Evolutionary conservation across 2,329 filamentous ascomycete genomes (phyloP).

Genomic region (Colletotrichum viniferum): DNA sequence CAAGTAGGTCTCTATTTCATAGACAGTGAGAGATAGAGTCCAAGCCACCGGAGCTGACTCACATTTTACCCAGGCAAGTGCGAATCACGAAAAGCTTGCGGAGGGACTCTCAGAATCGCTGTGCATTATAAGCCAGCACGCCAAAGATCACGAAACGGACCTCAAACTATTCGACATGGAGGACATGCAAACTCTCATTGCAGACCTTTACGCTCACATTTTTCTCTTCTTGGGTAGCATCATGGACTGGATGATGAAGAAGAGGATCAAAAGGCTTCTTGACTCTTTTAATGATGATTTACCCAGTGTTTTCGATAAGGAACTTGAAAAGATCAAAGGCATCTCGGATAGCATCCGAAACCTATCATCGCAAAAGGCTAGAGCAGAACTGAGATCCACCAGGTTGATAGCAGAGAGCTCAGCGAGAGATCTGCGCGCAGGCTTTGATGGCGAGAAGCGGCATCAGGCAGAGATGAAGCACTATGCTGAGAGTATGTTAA

Average conservation of each 20-base stretch:
- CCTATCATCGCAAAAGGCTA: slow-evolving; percentile 2
- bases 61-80: no score
- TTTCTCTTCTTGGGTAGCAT: slow-evolving; percentile 25
- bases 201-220: slow-evolving; percentile 28
- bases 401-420: not conserved
- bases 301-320: not conserved
- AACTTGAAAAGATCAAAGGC: slow-evolving; percentile 18
- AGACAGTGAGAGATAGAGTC: no score
- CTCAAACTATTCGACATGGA: slow-evolving; percentile 15
- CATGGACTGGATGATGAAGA: slow-evolving; percentile 27
- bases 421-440: slow-evolving; percentile 5
- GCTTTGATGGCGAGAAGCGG: slow-evolving; percentile 3
- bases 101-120: no score
- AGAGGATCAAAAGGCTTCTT: slow-evolving; percentile 10
- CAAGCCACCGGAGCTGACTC: no score
- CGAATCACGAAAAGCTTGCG: no score
- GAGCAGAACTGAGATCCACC: slow-evolving; percentile 17
- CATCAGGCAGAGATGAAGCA: not conserved
- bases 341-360: slow-evolving; percentile 5
- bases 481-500: not conserved
- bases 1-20: no score
- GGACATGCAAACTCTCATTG: slow-evolving; percentile 12
- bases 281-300: slow-evolving; percentile 25
- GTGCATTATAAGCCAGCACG: no score
- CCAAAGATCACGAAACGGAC: no score